Conservation (phyloP, 2,329 filamentous ascomycete species). For the Biscogniauxia sp. region DNA sequence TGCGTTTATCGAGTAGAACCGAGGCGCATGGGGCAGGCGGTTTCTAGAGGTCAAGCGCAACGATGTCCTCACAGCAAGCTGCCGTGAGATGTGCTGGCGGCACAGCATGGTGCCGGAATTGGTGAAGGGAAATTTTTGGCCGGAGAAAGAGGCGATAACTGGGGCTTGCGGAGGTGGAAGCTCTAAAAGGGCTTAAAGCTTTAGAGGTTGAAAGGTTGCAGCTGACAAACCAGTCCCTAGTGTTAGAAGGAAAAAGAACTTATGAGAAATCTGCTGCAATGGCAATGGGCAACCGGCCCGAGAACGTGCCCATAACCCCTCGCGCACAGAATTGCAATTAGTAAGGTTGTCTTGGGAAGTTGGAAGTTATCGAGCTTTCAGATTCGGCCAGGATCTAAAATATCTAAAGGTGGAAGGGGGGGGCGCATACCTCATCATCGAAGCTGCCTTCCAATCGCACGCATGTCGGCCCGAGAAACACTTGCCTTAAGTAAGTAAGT, state of each 20-base stretch:
- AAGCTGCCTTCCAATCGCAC: not conserved
- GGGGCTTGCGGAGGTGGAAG: conserved; percentile 4
- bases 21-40: conserved; percentile 17
- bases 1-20: conserved; percentile 27
- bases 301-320: not conserved
- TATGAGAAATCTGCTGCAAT: not conserved
- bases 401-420: not conserved
- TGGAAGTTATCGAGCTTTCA: not conserved
- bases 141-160: conserved; percentile 15
- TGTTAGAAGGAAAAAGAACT: not conserved
- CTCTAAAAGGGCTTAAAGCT: not conserved
- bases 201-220: too few species aligned
- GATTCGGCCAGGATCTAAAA: not conserved
- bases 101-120: conserved; percentile 29
- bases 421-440: not conserved
- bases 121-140: conserved; percentile 16
- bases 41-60: conserved; percentile 22
- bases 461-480: not conserved
- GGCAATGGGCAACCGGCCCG: not conserved
- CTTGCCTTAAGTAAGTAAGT: not conserved
- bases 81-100: conserved; percentile 33
- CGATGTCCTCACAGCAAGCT: conserved; percentile 24
- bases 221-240: not conserved
- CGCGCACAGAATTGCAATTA: not conserved
- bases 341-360: not conserved